Conservation (phyloP, 768 basidiomycete genomes). For the Pholiota molesta region DNA sequence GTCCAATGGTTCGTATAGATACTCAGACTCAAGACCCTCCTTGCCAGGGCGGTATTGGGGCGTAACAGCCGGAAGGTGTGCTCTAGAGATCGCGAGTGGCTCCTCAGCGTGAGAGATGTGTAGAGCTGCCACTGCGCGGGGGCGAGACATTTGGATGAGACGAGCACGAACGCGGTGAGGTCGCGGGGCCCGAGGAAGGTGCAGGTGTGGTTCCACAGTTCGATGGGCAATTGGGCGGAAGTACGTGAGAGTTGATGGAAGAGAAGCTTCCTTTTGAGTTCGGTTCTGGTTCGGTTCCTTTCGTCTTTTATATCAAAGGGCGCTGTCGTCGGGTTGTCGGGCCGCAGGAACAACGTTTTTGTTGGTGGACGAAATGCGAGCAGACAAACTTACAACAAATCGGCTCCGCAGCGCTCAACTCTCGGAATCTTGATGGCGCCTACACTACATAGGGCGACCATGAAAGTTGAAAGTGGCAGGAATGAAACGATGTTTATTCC, state of each 20-base stretch:
- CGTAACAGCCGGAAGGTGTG: not conserved
- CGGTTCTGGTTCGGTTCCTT: no score
- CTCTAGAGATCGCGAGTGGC: not conserved
- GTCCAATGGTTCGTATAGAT: not conserved
- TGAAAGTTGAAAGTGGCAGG: no score
- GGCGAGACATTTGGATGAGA: not conserved
- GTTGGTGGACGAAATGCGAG: no score
- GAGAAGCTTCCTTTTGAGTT: not conserved
- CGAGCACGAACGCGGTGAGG: slow-evolving; percentile 2
- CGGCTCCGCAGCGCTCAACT: no score
- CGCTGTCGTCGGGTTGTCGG: not conserved
- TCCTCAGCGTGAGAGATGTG: not conserved
- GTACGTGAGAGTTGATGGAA: not conserved
- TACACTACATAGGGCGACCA: no score
- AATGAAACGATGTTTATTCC: no score
- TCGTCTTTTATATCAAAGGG: no score
- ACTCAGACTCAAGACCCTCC: not conserved
- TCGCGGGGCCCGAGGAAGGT: slow-evolving; percentile 2
- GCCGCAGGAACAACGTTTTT: not conserved
- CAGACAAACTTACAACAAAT: not conserved
- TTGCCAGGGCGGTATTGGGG: not conserved
- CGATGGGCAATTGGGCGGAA: slow-evolving; percentile 1
- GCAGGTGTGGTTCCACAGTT: slow-evolving; percentile 8
- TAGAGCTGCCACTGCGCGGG: slow-evolving; percentile 5
- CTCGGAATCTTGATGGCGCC: no score